Base-by-base conservation (phyloP, 1,284 basidiomycete genomes). In the Puccinia coronata region DNA sequence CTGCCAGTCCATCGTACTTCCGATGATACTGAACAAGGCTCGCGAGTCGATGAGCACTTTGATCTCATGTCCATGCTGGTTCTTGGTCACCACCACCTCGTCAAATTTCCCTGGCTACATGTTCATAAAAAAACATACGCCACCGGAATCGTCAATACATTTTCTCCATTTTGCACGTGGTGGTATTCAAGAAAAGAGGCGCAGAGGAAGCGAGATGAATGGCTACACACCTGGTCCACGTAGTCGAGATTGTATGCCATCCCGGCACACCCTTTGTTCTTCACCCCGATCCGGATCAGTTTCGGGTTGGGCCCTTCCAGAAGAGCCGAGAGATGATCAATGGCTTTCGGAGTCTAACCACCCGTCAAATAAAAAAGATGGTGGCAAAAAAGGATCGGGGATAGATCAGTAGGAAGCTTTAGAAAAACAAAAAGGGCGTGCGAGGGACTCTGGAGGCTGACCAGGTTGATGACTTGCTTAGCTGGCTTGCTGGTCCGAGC, bases 181-280 rank as follows among this genome's bases (percentile, higher is more conserved):
- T n/a, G n/a, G n/a, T n/a, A n/a, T n/a, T n/a, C 6, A 57, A 57
- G 25, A 57, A 57, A 25, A 31, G 20, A 57, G 16, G n/a, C 14
- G 28, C 28, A 34, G 28, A 34, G 57, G 36, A 4, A 59, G 14
- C 28, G 11, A 23, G 9, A 3, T 41, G n/a, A n/a, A n/a, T n/a
- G n/a, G n/a, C n/a, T n/a, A n/a, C n/a, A 39, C 31, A 71, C 77
- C 39, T 92, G 89, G 73, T 95, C 91, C 80, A 98, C 94, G 87
- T 99, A 99, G 85, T 99, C 96, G 77, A 99, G 90, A 86, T 99
- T 93, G 87, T 99, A 99, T 39, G 93, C 92, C 87, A 99, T 91
- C 9, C 97, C 97, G 0, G 97, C 97, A 86, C 97, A 99, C n/a
- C 97, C 97, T 87, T 98, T 98, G 87, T 98, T 97, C 84, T 92